These are phyloP conservation scores for Calocybe cyanea DNA, from an alignment of 768 basidiomycete genomes.

Conservation along the genomic window DNA sequence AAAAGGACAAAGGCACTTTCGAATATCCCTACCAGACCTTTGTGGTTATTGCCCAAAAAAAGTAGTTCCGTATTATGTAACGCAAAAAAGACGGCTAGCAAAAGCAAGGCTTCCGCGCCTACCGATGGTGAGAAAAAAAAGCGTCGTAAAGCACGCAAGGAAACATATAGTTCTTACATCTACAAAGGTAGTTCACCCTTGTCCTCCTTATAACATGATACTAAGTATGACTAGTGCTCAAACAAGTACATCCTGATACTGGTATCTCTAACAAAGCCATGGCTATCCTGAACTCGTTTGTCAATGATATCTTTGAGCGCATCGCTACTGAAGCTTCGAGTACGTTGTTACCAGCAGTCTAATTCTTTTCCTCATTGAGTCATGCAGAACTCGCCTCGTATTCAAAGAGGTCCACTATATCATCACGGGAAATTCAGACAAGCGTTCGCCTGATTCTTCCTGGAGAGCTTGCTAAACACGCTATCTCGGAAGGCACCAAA, in stretches of 20 bases:
- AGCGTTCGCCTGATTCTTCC: conserved; percentile 79
- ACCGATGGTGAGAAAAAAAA: conserved; percentile 68
- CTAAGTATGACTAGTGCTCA: conserved; percentile 51
- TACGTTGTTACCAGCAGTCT: conserved; percentile 26
- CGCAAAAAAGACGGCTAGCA: conserved; percentile 49
- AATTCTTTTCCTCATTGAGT: conserved; percentile 37
- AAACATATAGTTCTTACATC: conserved; percentile 84
- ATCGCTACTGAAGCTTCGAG: conserved; percentile 73
- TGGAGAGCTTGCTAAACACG: conserved; percentile 84
- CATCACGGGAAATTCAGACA: conserved; percentile 89
- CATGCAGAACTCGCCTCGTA: conserved; percentile 73
- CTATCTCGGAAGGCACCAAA: conserved; percentile 70
- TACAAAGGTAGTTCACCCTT: conserved; percentile 56
- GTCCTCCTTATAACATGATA: background rate
- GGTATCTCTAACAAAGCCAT: conserved; percentile 91
- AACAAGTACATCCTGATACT: conserved; percentile 91
- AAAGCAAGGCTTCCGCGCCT: conserved; percentile 25
- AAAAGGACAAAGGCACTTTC: conserved; percentile 69
- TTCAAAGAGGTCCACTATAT: conserved; percentile 88
- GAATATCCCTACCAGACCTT: conserved; percentile 76
- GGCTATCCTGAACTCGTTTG: conserved; percentile 81
- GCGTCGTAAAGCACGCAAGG: conserved; percentile 75
- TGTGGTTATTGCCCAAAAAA: conserved; percentile 46
- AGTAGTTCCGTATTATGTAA: conserved; percentile 5
- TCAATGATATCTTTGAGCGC: conserved; percentile 82